phyloP scores from a whole-genome alignment of 139 green algal species.

The Auxenochlorella pyrenoidosa region DNA sequence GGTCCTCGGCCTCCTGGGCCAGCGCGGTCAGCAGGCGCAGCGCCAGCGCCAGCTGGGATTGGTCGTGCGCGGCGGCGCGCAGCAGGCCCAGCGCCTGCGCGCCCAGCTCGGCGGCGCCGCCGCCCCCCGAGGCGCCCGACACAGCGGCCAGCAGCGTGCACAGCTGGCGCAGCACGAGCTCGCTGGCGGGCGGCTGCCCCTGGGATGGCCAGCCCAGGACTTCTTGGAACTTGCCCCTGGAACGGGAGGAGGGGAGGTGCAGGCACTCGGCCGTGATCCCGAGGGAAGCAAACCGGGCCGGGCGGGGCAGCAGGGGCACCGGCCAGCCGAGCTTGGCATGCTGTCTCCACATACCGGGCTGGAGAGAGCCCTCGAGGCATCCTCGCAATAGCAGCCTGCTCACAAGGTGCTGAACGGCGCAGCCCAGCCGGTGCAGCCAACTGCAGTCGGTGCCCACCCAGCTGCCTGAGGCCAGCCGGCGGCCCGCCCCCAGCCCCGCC shows the following conservation, averaged over 20 bases:
- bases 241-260: not conserved
- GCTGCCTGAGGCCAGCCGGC: not conserved
- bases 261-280: not conserved
- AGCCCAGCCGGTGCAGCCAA: not conserved
- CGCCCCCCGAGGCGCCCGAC: not conserved
- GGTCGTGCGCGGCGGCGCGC: not conserved
- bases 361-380: not conserved
- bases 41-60: not conserved
- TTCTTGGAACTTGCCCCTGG: constrained; percentile 35
- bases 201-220: constrained; percentile 7
- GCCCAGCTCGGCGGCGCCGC: constrained; percentile 19
- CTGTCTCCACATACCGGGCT: too few species aligned
- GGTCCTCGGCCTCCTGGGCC: constrained; percentile 52
- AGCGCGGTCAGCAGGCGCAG: constrained; percentile 52
- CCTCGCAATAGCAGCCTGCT: too few species aligned
- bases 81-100: constrained; percentile 35
- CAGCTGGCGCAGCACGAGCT: constrained; percentile 41
- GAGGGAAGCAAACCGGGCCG: not conserved
- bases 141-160: constrained; percentile 33
- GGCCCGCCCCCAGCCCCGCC: not conserved
- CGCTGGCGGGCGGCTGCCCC: not conserved
- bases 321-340: too few species aligned
- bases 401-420: too few species aligned
- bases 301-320: not conserved
- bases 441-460: too few species aligned